Evolutionary conservation across 495 filamentous ascomycete species (phyloP).

Genomic region (Bacidia gigantensis): DNA sequence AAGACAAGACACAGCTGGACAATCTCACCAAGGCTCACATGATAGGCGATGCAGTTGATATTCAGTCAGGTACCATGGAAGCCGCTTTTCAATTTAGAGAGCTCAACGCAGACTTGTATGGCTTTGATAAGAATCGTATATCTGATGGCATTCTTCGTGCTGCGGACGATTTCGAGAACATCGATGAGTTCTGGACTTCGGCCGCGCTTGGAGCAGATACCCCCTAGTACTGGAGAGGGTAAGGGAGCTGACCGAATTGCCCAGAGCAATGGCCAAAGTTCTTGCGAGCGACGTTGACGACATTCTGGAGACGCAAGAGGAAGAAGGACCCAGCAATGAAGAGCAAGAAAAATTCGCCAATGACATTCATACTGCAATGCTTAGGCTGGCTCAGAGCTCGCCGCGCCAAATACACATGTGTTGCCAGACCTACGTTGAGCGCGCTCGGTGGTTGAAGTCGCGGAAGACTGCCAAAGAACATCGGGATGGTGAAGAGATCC

Average conservation of each 20-base stretch:
- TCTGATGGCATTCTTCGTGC: slow-evolving; percentile 49
- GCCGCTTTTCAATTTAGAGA: slow-evolving; percentile 62
- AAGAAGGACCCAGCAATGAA: slow-evolving; percentile 19
- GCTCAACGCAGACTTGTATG: slow-evolving; percentile 52
- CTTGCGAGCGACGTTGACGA: slow-evolving; percentile 4
- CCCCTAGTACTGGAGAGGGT: slow-evolving; percentile 35
- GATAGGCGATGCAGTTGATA: slow-evolving; percentile 63
- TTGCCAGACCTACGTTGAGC: slow-evolving; percentile 48
- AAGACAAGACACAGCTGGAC: slow-evolving; percentile 25
- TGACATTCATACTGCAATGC: slow-evolving; percentile 4
- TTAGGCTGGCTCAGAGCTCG: slow-evolving; percentile 38
- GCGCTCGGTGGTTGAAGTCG: slow-evolving; percentile 43
- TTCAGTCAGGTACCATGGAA: slow-evolving; percentile 57
- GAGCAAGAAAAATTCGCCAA: slow-evolving; percentile 23
- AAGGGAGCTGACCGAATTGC: slow-evolving; percentile 36
- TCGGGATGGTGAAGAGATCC: slow-evolving; percentile 33
- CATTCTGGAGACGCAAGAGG: slow-evolving; percentile 7
- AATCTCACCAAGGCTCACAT: slow-evolving; percentile 30
- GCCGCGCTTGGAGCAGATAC: slow-evolving; percentile 29
- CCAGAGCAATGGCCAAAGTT: slow-evolving; percentile 19
- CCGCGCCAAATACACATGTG: slow-evolving; percentile 41
- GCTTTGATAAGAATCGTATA: slow-evolving; percentile 47
- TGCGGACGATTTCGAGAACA: slow-evolving; percentile 39
- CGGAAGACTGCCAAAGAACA: slow-evolving; percentile 33
- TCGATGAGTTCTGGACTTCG: slow-evolving; percentile 75